Percentiles rank a stretch among this genome's conserved stretches.
phyloP scores from a whole-genome alignment of 345 rosid genomes.

The Bruguiera gymnorhiza region DNA sequence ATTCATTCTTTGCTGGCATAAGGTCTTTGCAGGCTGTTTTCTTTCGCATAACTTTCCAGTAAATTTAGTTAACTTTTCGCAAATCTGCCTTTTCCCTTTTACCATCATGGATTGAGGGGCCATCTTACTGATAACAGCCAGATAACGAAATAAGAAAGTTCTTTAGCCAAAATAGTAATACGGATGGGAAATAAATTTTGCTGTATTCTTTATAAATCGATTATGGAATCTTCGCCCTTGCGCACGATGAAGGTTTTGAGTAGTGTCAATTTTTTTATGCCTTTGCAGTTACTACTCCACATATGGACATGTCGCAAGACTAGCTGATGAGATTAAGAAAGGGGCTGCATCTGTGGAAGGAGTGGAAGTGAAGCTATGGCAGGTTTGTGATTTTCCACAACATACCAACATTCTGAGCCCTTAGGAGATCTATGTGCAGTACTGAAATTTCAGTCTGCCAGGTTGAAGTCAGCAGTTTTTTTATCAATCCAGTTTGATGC shows the following conservation, averaged over 20 bases:
- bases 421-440: not conserved
- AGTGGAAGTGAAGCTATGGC: slow-evolving; percentile 93
- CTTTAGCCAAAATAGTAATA: not conserved
- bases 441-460: not conserved
- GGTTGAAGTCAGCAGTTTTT: not conserved
- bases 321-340: slow-evolving; percentile 89
- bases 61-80: not conserved
- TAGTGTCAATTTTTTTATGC: not conserved
- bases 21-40: no score
- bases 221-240: not conserved
- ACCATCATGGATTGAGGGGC: not conserved
- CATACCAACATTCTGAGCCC: not conserved
- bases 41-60: not conserved
- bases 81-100: not conserved
- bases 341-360: slow-evolving; percentile 97
- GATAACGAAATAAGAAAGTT: not conserved
- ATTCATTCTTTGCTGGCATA: not conserved
- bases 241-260: not conserved
- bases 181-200: not conserved
- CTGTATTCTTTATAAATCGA: not conserved
- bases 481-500: not conserved
- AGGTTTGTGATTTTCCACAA: slow-evolving; percentile 40
- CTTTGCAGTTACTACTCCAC: slow-evolving; percentile 80
- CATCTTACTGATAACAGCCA: not conserved
- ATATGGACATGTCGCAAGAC: slow-evolving; percentile 91